Evolutionary conservation across 768 basidiomycete species (phyloP), one percentile per base, ranked within the genome.

Genomic region (Termitomyces sp.): DNA sequence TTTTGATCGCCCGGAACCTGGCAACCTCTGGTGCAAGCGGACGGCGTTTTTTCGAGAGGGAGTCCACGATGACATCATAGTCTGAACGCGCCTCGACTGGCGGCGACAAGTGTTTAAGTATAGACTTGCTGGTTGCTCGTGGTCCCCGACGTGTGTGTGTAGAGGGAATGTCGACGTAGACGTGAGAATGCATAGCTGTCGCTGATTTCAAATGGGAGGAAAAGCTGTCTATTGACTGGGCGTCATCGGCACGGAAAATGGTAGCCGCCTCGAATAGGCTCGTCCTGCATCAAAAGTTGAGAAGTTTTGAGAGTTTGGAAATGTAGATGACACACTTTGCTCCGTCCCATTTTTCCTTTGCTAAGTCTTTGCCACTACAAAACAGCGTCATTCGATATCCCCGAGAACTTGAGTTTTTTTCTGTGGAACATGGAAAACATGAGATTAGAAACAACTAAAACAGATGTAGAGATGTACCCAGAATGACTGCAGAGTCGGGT

Each of bases 281-380:
- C 12, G 92, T 91, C 43, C 85, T 84, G 56, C 15, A 50, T 54
- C 16, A 10, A 32, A 38, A 25, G 25, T 52, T 18, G 53, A 6
- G 25, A 36, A 15, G n/a, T 33, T 3, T 16, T 50, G 5, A 25
- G n/a, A 7, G 1, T 20, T 23, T 2, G 12, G 36, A n/a, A 43
- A 7, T 29, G 15, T 22, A 49, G 11, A 43, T 18, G 53, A 3
- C 49, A n/a, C 60, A 83, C 83, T 81, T 79, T 35, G 93, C 85
- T 11, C 97, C 97, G 40, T 96, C 91, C 97, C 97, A 99, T 60
- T 90, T 84, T 66, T 94, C 93, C 62, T 88, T 86, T 15, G 77
- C 75, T 0, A 82, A 64, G 64, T 95, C 85, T 56, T 83, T 89
- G 15, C 90, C 89, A 1, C 78, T 72, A 31, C 85, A 87, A 66